Percentiles rank a stretch among this genome's conserved stretches.
Evolutionary conservation across 805 yeast genomes (phyloP).

Genomic region (Hanseniaspora nectarophila): DNA sequence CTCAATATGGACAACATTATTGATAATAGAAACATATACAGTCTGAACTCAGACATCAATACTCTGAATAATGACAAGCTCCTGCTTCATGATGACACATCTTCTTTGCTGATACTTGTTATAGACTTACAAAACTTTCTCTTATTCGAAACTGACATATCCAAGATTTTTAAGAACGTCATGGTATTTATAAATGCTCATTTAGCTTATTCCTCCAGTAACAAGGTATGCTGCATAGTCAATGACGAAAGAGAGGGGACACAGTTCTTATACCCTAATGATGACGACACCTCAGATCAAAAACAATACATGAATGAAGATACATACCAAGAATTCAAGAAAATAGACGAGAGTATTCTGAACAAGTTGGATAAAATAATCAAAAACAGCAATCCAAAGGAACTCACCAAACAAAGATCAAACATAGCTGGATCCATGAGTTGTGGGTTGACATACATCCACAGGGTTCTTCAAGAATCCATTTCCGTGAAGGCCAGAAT

Average conservation of each 20-base stretch:
- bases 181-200: conserved; percentile 79
- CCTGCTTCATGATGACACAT: conserved; percentile 8
- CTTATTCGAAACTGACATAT: conserved; percentile 2
- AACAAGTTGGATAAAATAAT: conserved; percentile 43
- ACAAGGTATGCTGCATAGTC: conserved; percentile 39
- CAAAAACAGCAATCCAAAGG: conserved; percentile 22
- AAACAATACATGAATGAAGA: conserved; percentile 35
- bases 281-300: conserved; percentile 9
- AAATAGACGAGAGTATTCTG: conserved; percentile 63
- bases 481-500: conserved; percentile 49
- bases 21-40: conserved; percentile 12
- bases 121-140: conserved; percentile 9
- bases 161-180: conserved; percentile 9
- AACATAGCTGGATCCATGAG: conserved; percentile 69
- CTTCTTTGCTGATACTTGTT: conserved; percentile 1
- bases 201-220: conserved; percentile 69
- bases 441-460: conserved; percentile 67
- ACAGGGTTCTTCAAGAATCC: conserved; percentile 43
- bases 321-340: conserved; percentile 76
- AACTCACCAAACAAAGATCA: conserved; percentile 25
- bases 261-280: conserved; percentile 11
- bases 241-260: conserved; percentile 18
- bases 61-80: conserved; percentile 8
- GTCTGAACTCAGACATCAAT: conserved; percentile 2
- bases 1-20: conserved; percentile 8